These are phyloP conservation scores for Oemleria cerasiformis DNA, from an alignment of 306 rosid species.

Conservation along the genomic window DNA sequence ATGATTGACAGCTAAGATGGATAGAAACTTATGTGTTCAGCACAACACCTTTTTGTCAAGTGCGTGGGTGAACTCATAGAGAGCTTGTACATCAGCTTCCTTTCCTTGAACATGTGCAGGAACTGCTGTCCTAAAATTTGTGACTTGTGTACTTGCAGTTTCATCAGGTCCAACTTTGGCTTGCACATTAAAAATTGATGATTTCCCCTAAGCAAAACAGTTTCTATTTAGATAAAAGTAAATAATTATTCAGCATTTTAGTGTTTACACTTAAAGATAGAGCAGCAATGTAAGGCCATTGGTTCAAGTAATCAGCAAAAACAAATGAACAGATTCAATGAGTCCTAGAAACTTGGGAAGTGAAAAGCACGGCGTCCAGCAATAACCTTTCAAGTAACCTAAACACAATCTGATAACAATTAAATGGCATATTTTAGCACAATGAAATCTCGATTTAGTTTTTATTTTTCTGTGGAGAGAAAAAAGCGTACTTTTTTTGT, in stretches of 20 bases:
- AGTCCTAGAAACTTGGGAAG: background rate
- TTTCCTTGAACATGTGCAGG: constrained; percentile 55
- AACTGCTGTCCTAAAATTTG: constrained; percentile 48
- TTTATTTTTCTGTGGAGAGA: background rate
- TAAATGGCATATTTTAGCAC: background rate
- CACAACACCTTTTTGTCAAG: constrained; percentile 79
- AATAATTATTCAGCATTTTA: background rate
- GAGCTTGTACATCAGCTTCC: constrained; percentile 78
- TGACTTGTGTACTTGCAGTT: constrained; percentile 38
- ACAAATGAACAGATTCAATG: constrained; percentile 5
- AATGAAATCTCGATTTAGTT: background rate
- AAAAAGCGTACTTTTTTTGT: background rate
- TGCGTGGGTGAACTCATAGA: constrained; percentile 66
- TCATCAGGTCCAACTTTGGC: constrained; percentile 46
- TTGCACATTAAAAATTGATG: constrained; percentile 42
- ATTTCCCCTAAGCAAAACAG: constrained; percentile 34
- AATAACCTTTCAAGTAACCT: constrained; percentile 14
- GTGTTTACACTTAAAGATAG: background rate
- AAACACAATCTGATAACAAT: background rate
- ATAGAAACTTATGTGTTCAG: constrained; percentile 8
- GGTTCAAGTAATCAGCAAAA: background rate
- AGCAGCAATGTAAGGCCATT: background rate
- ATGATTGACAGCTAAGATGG: constrained; percentile 8
- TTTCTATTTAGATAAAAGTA: background rate
- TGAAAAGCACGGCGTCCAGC: constrained; percentile 1